Percentiles rank a stretch among this genome's conserved stretches.
These are phyloP conservation scores for Chlorella sp. DNA, from an alignment of 139 green algal species.

Conservation along the genomic window DNA sequence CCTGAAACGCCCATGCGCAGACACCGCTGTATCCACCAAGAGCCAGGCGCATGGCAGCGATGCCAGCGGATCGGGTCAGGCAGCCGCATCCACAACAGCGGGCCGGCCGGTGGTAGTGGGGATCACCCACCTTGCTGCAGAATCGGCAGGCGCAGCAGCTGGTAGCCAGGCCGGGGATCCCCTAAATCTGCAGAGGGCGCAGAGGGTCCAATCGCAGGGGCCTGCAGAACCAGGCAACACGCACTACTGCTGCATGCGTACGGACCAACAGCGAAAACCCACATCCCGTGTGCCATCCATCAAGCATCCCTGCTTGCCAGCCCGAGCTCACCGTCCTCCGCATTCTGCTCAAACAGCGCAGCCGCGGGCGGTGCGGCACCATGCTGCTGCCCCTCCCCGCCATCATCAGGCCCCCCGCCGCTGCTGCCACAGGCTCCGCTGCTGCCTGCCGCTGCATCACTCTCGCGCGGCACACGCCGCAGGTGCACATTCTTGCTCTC, in stretches of 20 bases:
- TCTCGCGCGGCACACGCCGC: neutral
- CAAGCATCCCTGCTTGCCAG: no score
- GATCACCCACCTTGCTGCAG: neutral
- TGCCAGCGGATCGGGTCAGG: no score
- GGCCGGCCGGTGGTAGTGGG: no score
- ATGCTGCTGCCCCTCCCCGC: neutral
- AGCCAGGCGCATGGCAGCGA: no score
- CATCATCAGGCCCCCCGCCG: no score
- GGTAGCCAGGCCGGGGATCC: neutral
- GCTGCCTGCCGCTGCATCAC: neutral
- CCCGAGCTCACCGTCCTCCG: neutral
- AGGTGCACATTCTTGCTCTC: slow-evolving; percentile 16
- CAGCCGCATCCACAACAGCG: no score
- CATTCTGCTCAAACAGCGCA: neutral
- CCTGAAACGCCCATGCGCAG: no score
- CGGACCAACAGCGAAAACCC: neutral
- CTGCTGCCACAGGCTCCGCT: no score
- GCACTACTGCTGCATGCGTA: neutral
- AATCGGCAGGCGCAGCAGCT: slow-evolving; percentile 32
- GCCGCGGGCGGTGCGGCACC: neutral
- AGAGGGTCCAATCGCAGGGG: no score
- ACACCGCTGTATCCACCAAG: no score
- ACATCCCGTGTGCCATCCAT: no score
- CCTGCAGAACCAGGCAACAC: no score
- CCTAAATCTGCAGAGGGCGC: slow-evolving; percentile 16